A percentile compares a stretch with the other conserved stretches of the same genome.
Conservation (phyloP, 495 filamentous ascomycete genomes). For the Letharia columbiana region DNA sequence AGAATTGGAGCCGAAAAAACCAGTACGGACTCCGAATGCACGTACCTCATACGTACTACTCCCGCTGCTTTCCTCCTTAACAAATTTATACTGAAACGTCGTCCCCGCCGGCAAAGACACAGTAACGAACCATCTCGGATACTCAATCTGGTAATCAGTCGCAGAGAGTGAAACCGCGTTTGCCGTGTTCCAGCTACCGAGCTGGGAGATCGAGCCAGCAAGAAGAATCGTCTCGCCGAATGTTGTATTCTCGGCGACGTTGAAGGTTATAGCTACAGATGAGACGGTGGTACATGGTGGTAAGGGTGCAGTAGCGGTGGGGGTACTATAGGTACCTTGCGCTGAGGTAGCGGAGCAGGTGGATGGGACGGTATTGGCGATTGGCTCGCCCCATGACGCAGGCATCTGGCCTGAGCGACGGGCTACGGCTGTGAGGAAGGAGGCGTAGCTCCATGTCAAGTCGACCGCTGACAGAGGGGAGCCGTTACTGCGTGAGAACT, state of each 20-base stretch:
- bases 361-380: constrained; percentile 43
- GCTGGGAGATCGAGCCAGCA: constrained; percentile 43
- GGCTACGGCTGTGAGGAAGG: constrained; percentile 53
- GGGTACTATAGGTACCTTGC: constrained; percentile 44
- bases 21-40: neutral
- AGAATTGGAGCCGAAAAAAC: no score
- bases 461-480: constrained; percentile 45
- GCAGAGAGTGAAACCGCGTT: constrained; percentile 46
- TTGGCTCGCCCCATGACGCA: constrained; percentile 47
- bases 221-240: constrained; percentile 54
- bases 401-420: constrained; percentile 37
- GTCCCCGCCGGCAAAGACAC: constrained; percentile 44
- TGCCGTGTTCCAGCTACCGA: constrained; percentile 50
- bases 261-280: constrained; percentile 51
- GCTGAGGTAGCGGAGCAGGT: constrained; percentile 45
- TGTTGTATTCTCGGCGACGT: constrained; percentile 43
- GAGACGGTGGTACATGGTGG: constrained; percentile 36
- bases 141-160: constrained; percentile 41
- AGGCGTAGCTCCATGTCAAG: constrained; percentile 61
- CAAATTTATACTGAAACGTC: constrained; percentile 59
- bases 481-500: constrained; percentile 48
- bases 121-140: constrained; percentile 51
- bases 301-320: constrained; percentile 35
- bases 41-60: constrained; percentile 37
- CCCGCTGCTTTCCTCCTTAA: constrained; percentile 47